Evolutionary conservation across 2,329 filamentous ascomycete genomes (phyloP).

Genomic region (Alternaria sp.): DNA sequence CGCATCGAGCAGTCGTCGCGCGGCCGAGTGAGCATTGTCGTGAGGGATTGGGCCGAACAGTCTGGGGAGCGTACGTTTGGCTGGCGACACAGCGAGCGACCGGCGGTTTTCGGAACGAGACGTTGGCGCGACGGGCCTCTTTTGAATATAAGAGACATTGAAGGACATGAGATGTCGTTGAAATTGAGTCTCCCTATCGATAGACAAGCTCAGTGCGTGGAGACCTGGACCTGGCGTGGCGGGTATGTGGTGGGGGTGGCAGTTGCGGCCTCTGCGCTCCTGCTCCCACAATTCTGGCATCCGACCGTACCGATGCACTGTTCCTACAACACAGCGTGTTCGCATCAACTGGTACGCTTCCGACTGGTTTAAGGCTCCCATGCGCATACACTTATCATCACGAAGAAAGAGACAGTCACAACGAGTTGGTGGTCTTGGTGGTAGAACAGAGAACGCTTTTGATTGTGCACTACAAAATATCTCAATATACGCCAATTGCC

Average conservation of each 20-base stretch:
- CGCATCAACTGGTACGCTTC: neutral
- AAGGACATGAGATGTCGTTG: conserved; percentile 21
- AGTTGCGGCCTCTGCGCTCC: neutral
- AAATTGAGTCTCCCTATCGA: conserved; percentile 24
- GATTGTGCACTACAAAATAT: conserved; percentile 19
- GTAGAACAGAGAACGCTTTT: conserved; percentile 20
- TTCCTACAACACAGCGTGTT: neutral
- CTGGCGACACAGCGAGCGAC: conserved; percentile 4
- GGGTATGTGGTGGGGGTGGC: conserved; percentile 14
- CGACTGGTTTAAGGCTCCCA: neutral
- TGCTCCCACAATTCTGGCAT: conserved; percentile 15
- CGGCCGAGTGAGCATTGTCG: conserved; percentile 3
- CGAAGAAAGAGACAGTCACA: neutral
- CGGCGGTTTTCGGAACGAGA: neutral
- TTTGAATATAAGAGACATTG: neutral
- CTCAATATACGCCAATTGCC: conserved; percentile 26
- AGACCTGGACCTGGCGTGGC: conserved; percentile 15
- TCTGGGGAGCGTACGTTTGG: neutral
- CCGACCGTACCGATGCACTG: neutral
- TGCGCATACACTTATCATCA: neutral
- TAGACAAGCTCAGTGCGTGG: conserved; percentile 18
- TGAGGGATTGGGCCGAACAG: neutral
- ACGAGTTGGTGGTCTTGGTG: neutral
- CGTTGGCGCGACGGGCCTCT: neutral
- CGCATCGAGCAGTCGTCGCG: conserved; percentile 1